Base-by-base conservation (phyloP, 2,329 filamentous ascomycete genomes). In the Fusarium acutatum region DNA sequence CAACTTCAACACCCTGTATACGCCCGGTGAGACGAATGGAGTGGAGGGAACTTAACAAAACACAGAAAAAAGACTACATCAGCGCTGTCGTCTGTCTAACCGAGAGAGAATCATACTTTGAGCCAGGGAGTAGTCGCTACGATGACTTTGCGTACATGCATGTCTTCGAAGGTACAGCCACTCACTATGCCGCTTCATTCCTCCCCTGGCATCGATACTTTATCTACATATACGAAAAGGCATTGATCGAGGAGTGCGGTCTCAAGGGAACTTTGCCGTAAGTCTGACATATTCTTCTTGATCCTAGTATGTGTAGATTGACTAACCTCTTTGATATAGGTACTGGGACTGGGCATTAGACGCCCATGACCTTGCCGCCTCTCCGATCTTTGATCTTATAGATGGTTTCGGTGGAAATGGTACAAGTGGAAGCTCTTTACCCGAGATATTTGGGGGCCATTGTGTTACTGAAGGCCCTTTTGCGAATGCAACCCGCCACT, bases 401-500 rank as follows among this genome's bases (percentile, higher is more conserved):
- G 18, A 53, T 53, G 24, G 49, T 1, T 53, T 53, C 13, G 24
- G 49, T 12, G 32, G 49, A 2, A 53, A 53, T 20, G 32, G 49
- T 12, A 37, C n/a, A 26, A 2, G 5, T 10, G 10, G 7, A 53
- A 53, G 2, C n/a, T 9, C 49, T 53, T 26, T 22, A 22, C 3
- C 32, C n/a, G 32, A 6, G 18, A 37, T 37, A 13, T 53, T 37
- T 22, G 32, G 32, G 49, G 49, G 49, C 49, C 32, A 17, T 28
- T 53, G 32, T 26, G n/a, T 53, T 22, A 37, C 13, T 2, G 49
- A 37, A 15, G 32, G 49, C 12, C 24, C 32, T 7, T 53, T 53
- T 53, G 32, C 49, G 18, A 53, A 53, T 26, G 32, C 24, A 35
- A 53, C 49, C 32, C 49, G 24, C 49, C 49, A 53, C 13, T 53